Base-by-base conservation (phyloP, 208 protist species). In the Trypanosoma platydactyli region DNA sequence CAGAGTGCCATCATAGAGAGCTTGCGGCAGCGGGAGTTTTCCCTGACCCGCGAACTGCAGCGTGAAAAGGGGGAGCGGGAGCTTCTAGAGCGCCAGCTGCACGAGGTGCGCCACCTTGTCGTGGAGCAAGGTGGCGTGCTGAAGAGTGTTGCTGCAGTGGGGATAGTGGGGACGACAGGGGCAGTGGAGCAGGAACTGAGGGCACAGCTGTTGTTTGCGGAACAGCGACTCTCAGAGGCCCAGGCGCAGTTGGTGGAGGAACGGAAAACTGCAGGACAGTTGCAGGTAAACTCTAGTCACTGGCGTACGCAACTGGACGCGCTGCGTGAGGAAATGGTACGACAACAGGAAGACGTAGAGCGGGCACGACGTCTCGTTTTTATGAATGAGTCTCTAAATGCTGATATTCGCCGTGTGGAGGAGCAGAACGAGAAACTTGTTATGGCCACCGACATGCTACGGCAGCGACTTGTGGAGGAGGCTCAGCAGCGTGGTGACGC, bases 341-440 rank as follows among this genome's bases (percentile, higher is more conserved):
- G 49, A 25, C 85, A 92, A 67, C 79, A 88, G 52, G 69, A 68
- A 7, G 82, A 94, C 46, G 70, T 77, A 15, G 85, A 90, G 61
- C 69, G 79, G 0, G 72, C 87, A 5, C 68, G 79, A 62, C 73
- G 80, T 18, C 60, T 92, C 22, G 80, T 82, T 16, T 44, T 64
- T 18, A 78, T 89, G 59, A 95, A 92, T 68, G 79, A 88, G 55
- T 71, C 55, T 6, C 73, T 95, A 29, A 78, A 79, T 16, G 53
- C 61, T 0, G 83, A 91, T 68, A 59, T 94, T 15, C 79, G 76
- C 33, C 75, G 73, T 12, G 55, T 95, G 53, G 84, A 79, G 56
- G 83, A 89, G 63, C 90, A 95, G 71, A 92, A 92, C 55, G 81
- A 94, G 44, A 83, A 89, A 46, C 72, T 95, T n/a, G 66, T 92